A percentile compares a stretch with the other conserved stretches of the same genome.
Conservation (phyloP, 164 flowering plant species). For the Hamamelis virginiana region DNA sequence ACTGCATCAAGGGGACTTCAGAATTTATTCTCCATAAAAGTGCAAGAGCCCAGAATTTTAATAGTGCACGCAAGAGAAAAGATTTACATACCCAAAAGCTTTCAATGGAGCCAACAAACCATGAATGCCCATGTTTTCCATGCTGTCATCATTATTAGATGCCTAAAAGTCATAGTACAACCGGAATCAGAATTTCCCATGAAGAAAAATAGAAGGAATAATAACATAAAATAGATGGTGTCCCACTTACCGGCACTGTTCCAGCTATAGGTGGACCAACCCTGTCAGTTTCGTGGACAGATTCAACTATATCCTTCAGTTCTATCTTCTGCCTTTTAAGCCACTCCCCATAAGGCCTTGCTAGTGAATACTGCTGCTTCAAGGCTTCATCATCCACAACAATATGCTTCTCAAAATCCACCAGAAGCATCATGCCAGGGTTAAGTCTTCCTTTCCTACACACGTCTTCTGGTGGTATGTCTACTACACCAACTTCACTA, state of each 20-base stretch:
- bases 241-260: constrained; percentile 56
- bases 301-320: constrained; percentile 67
- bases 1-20: constrained; percentile 38
- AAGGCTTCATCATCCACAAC: constrained; percentile 97
- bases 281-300: constrained; percentile 61
- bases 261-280: constrained; percentile 70
- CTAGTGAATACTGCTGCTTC: constrained; percentile 84
- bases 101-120: constrained; percentile 89
- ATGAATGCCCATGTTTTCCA: constrained; percentile 82
- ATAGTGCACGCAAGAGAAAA: background rate
- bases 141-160: constrained; percentile 52
- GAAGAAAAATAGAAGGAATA: background rate
- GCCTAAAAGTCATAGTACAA: constrained; percentile 37
- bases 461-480: constrained; percentile 92
- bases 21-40: background rate
- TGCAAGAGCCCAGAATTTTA: background rate
- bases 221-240: background rate
- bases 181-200: constrained; percentile 2
- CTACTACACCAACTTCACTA: constrained; percentile 99
- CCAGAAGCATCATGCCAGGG: constrained; percentile 99
- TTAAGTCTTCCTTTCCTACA: constrained; percentile 90
- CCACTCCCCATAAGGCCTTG: constrained; percentile 97
- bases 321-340: constrained; percentile 82
- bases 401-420: constrained; percentile 92
- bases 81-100: constrained; percentile 80